phyloP scores from a whole-genome alignment of 116 monocot species.

The Iris pallida region DNA sequence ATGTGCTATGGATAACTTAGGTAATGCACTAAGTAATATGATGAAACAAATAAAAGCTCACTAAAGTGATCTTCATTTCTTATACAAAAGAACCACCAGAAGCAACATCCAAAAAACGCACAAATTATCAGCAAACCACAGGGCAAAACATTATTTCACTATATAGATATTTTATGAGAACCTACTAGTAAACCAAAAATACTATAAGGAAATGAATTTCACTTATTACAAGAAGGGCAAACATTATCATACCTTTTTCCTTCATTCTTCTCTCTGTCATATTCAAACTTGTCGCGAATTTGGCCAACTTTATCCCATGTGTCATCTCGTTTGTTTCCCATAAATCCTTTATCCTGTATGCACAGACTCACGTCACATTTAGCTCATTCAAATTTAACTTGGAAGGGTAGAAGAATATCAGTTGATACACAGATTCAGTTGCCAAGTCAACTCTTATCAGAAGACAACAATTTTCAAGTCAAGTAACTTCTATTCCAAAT shows the following conservation, averaged over 20 bases:
- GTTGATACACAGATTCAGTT: too few species aligned
- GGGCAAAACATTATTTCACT: neutral
- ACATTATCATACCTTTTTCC: conserved; percentile 38
- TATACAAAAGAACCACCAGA: neutral
- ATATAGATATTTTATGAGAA: neutral
- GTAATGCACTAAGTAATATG: too few species aligned
- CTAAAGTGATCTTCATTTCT: neutral
- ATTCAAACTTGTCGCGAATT: conserved; percentile 68
- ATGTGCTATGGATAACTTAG: too few species aligned
- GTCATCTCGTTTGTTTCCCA: conserved; percentile 27
- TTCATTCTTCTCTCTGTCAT: conserved; percentile 66
- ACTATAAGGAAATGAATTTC: too few species aligned
- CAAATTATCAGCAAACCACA: neutral
- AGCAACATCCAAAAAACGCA: neutral
- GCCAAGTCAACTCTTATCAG: too few species aligned
- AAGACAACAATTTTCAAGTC: too few species aligned
- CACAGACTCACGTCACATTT: neutral
- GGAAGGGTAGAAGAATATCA: too few species aligned
- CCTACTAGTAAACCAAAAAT: neutral
- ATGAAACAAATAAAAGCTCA: too few species aligned
- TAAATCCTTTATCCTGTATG: conserved; percentile 38
- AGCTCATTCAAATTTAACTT: too few species aligned
- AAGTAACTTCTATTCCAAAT: too few species aligned
- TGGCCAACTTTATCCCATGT: conserved; percentile 47
- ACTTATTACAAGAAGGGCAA: too few species aligned